phyloP scores from a whole-genome alignment of 768 basidiomycete genomes.

The Terana coerulea region DNA sequence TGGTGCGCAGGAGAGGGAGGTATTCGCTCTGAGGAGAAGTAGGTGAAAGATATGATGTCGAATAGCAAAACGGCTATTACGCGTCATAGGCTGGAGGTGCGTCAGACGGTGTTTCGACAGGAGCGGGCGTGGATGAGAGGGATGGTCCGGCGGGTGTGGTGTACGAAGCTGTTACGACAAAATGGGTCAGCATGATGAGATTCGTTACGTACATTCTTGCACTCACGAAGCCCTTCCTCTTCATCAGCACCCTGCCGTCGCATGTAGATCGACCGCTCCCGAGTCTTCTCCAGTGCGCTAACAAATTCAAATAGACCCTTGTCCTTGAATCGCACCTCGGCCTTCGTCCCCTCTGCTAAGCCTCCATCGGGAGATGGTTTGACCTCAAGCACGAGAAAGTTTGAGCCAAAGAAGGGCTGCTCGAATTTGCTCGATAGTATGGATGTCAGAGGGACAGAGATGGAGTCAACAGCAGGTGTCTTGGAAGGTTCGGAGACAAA shows the following conservation, averaged over 20 bases:
- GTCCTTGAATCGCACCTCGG: conserved; percentile 66
- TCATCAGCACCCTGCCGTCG: conserved; percentile 54
- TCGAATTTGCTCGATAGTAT: conserved; percentile 70
- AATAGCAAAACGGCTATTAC: not conserved
- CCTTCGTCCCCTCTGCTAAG: conserved; percentile 56
- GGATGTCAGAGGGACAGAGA: conserved; percentile 56
- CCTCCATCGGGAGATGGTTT: conserved; percentile 67
- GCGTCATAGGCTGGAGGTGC: conserved; percentile 8
- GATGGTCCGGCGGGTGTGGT: conserved; percentile 1
- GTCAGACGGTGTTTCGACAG: not conserved
- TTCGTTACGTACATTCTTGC: not conserved
- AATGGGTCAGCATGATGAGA: no score
- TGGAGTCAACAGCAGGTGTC: conserved; percentile 34
- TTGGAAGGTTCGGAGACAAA: conserved; percentile 34
- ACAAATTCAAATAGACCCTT: conserved; percentile 72
- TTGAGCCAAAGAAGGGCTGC: conserved; percentile 69
- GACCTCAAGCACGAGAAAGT: conserved; percentile 64
- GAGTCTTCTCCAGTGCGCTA: conserved; percentile 68
- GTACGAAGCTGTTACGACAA: conserved; percentile 9
- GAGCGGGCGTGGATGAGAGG: not conserved
- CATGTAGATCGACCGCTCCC: conserved; percentile 76
- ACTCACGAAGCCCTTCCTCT: conserved; percentile 62
- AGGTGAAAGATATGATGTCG: not conserved
- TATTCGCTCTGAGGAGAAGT: no score
- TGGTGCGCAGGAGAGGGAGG: no score